Evolutionary conservation across 2,329 filamentous ascomycete genomes (phyloP).

Genomic region (Aspergillus versicolor): DNA sequence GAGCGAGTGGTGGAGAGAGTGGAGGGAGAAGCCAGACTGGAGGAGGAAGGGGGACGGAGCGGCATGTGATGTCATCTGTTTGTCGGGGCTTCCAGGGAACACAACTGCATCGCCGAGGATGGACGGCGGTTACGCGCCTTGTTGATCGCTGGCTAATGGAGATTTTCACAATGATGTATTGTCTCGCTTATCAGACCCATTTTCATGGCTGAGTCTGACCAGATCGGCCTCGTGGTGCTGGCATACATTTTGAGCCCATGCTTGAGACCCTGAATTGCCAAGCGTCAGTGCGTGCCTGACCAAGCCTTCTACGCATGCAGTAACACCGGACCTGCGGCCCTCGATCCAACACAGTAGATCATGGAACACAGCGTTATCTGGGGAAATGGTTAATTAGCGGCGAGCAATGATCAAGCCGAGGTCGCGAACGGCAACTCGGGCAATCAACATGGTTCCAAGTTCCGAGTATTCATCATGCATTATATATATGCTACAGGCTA

Average conservation of each 20-base stretch:
- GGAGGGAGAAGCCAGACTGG: too few species aligned
- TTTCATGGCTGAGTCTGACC: background rate
- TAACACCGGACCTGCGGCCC: too few species aligned
- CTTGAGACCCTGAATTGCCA: background rate
- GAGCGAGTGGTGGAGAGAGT: background rate
- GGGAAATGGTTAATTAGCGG: too few species aligned
- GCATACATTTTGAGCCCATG: background rate
- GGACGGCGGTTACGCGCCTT: background rate
- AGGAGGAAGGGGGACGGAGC: background rate
- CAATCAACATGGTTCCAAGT: too few species aligned
- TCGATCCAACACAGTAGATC: too few species aligned
- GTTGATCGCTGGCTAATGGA: background rate
- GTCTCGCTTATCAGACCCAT: background rate
- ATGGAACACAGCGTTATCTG: too few species aligned
- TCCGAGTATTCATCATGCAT: too few species aligned
- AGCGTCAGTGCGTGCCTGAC: background rate
- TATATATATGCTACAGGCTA: too few species aligned
- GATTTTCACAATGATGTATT: background rate
- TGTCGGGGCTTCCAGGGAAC: background rate
- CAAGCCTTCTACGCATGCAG: too few species aligned
- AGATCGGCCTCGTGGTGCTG: background rate
- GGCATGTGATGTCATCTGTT: conserved; percentile 4
- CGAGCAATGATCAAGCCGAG: too few species aligned
- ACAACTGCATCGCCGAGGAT: background rate
- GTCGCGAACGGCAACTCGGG: too few species aligned